Evolutionary conservation across 805 yeast genomes (phyloP).

Genomic region (Candida schatavii): DNA sequence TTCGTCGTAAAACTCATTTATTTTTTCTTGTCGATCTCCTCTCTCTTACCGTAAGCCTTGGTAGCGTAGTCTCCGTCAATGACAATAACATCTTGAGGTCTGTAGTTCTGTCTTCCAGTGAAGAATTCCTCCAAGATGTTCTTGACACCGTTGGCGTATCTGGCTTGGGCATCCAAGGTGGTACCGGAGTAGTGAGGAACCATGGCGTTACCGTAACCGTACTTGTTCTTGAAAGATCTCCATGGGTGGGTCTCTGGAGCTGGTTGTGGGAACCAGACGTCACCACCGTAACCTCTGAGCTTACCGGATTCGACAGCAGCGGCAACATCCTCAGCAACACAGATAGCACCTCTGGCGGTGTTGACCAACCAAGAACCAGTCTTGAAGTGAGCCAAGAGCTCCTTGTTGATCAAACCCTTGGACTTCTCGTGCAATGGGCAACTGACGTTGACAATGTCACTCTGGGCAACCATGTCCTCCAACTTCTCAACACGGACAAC

Average conservation of each 20-base stretch:
- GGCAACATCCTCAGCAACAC: conserved; percentile 70
- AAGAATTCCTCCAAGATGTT: conserved; percentile 63
- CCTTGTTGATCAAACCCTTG: conserved; percentile 63
- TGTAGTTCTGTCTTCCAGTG: conserved; percentile 60
- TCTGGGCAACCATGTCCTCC: conserved; percentile 62
- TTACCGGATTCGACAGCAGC: conserved; percentile 69
- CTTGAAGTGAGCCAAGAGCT: conserved; percentile 65
- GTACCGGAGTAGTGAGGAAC: conserved; percentile 82
- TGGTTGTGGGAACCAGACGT: conserved; percentile 85
- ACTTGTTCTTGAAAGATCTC: conserved; percentile 64
- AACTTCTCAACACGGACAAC: conserved; percentile 57
- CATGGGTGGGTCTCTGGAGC: conserved; percentile 77
- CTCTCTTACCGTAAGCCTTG: conserved; percentile 61
- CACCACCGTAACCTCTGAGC: conserved; percentile 79
- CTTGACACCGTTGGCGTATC: conserved; percentile 71
- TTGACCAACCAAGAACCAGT: conserved; percentile 71
- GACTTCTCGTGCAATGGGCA: conserved; percentile 74
- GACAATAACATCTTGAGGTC: conserved; percentile 74
- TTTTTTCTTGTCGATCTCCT: conserved; percentile 7
- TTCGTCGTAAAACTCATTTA: neutral
- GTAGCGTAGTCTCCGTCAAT: conserved; percentile 72
- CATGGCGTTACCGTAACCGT: conserved; percentile 80
- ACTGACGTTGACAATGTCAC: conserved; percentile 75
- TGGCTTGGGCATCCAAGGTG: conserved; percentile 72
- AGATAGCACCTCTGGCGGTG: conserved; percentile 82